These are phyloP conservation scores for Fusarium cyanostomum DNA, from an alignment of 2,329 filamentous ascomycete genomes.

Conservation along the genomic window DNA sequence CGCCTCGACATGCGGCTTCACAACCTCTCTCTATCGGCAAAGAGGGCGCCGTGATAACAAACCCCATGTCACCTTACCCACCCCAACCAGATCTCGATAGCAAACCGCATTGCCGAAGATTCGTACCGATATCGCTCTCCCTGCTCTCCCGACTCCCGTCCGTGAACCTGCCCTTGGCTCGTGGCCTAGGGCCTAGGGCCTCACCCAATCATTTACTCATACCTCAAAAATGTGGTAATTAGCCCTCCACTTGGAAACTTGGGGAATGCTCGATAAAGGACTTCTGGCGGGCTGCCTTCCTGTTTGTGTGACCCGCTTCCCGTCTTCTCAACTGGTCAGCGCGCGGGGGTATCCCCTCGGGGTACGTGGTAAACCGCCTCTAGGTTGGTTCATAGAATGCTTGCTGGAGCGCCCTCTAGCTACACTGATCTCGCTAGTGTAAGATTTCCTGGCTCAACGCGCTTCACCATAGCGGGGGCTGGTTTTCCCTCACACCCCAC, in stretches of 20 bases:
- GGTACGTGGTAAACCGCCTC: conserved; percentile 1
- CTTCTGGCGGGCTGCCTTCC: conserved; percentile 29
- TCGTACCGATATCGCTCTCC: conserved; percentile 13
- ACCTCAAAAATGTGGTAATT: conserved; percentile 7
- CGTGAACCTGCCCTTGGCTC: background rate
- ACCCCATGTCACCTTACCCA: conserved; percentile 14
- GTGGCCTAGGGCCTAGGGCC: background rate
- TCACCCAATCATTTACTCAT: conserved; percentile 9
- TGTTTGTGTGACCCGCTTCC: conserved; percentile 18
- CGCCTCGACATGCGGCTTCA: too few relatives aligned
- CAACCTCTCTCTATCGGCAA: background rate
- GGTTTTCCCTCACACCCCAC: conserved; percentile 7
- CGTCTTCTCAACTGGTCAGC: conserved; percentile 3
- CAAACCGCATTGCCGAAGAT: conserved; percentile 19
- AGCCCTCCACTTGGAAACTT: background rate
- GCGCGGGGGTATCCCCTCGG: conserved; percentile 23
- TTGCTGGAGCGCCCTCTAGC: conserved; percentile 18
- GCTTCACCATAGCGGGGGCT: conserved; percentile 14
- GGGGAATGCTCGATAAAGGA: conserved; percentile 3
- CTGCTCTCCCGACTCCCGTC: background rate
- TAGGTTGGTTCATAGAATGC: background rate
- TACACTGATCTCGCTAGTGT: too few relatives aligned
- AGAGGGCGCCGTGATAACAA: background rate
- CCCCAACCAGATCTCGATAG: conserved; percentile 25
- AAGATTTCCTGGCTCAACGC: too few relatives aligned